Percentiles rank a stretch among this genome's conserved stretches.
These are phyloP conservation scores for Oenanthe sinensis DNA, from an alignment of 129 eudicot species.

Conservation along the genomic window DNA sequence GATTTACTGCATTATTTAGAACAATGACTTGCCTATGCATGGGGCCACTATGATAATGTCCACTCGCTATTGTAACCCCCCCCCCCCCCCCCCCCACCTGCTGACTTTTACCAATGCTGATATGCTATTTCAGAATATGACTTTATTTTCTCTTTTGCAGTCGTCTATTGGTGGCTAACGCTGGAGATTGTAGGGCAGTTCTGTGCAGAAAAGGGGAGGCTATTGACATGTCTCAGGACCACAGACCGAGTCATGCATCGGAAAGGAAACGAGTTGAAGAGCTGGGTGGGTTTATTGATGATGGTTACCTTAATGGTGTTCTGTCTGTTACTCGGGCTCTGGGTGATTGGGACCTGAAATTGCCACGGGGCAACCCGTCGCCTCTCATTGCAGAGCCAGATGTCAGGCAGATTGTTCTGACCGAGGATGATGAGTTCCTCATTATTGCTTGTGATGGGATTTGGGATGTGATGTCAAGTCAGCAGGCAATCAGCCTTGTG, in stretches of 20 bases:
- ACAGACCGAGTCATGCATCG: conserved; percentile 5
- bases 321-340: conserved; percentile 10
- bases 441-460: conserved; percentile 12
- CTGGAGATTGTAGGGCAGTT: conserved; percentile 15
- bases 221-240: conserved; percentile 12
- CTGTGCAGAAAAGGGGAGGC: conserved; percentile 10
- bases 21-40: background rate
- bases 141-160: background rate
- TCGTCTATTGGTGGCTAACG: conserved; percentile 8
- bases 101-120: background rate
- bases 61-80: background rate
- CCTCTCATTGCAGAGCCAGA: conserved; percentile 15
- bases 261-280: conserved; percentile 11
- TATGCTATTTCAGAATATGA: background rate
- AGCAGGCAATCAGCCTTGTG: conserved; percentile 13
- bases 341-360: conserved; percentile 13
- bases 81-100: background rate
- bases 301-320: conserved; percentile 12
- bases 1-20: too few species aligned
- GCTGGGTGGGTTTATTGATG: conserved; percentile 13
- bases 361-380: background rate
- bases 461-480: conserved; percentile 14
- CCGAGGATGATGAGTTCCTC: conserved; percentile 15
- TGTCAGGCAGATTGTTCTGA: background rate
- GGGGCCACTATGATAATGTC: background rate